These are phyloP conservation scores for Malassezia sp. DNA, from an alignment of 1,284 basidiomycete species.

Conservation along the genomic window DNA sequence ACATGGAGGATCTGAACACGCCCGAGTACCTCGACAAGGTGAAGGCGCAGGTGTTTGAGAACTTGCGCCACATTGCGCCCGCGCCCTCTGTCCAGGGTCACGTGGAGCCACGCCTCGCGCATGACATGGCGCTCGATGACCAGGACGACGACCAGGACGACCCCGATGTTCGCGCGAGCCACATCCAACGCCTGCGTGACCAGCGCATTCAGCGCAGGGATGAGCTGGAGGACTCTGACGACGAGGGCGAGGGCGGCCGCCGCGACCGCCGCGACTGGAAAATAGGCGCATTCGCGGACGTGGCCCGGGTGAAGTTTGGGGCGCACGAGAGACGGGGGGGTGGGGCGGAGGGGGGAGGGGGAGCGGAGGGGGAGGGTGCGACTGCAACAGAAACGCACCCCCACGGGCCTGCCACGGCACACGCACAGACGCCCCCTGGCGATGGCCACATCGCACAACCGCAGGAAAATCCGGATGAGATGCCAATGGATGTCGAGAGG, in stretches of 20 bases:
- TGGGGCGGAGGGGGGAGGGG: too few relatives aligned
- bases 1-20: conserved; percentile 91
- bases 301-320: too few relatives aligned
- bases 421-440: too few relatives aligned
- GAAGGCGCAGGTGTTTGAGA: conserved; percentile 77
- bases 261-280: conserved; percentile 14
- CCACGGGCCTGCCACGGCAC: too few relatives aligned
- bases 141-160: conserved; percentile 20
- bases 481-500: too few relatives aligned
- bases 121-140: conserved; percentile 23
- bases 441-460: too few relatives aligned
- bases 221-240: conserved; percentile 29
- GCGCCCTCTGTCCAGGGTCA: conserved; percentile 41
- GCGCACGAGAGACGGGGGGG: too few relatives aligned
- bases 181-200: conserved; percentile 24
- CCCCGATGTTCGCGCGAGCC: conserved; percentile 24
- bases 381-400: too few relatives aligned
- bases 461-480: too few relatives aligned
- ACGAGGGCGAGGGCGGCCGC: conserved; percentile 27
- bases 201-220: conserved; percentile 22
- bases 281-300: too few relatives aligned
- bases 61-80: conserved; percentile 33
- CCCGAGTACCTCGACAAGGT: conserved; percentile 84
- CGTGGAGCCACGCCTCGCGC: conserved; percentile 29
- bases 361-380: too few relatives aligned